phyloP scores from a whole-genome alignment of 129 eudicot genomes.

The Smallanthus sonchifolius region DNA sequence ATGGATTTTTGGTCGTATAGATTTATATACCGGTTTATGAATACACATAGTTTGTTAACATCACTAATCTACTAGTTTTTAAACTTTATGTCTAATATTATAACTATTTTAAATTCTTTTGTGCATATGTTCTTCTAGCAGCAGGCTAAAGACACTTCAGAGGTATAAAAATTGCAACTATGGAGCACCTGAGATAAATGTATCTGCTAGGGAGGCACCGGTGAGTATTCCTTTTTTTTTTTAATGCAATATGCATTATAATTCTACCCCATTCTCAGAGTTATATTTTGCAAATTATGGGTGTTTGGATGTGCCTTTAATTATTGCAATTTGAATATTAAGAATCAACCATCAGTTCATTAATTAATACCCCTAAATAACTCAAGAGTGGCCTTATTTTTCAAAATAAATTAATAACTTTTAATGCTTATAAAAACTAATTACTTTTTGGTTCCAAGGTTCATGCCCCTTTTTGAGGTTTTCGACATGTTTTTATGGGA shows the following conservation, averaged over 20 bases:
- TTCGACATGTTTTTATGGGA: too few relatives aligned
- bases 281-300: neutral
- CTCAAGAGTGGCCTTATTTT: neutral
- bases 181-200: constrained; percentile 82
- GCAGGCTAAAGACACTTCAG: constrained; percentile 92
- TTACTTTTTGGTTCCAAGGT: too few relatives aligned
- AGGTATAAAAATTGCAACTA: constrained; percentile 94
- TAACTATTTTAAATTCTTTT: neutral
- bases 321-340: neutral
- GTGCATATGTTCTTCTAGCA: constrained; percentile 32
- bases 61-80: neutral
- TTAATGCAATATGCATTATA: neutral
- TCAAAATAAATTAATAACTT: too few relatives aligned
- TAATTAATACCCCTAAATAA: too few relatives aligned
- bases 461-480: too few relatives aligned
- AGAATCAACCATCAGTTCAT: neutral
- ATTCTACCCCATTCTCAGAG: neutral
- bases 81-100: neutral
- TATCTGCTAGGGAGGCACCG: constrained; percentile 82
- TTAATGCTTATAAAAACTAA: too few relatives aligned
- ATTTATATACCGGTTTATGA: too few relatives aligned
- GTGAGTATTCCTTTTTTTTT: constrained; percentile 23
- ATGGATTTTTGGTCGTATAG: too few relatives aligned
- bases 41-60: neutral
- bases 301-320: neutral